Evolutionary conservation across 108 stramenopile species (phyloP).

Genomic region (Bacterosira constricta): DNA sequence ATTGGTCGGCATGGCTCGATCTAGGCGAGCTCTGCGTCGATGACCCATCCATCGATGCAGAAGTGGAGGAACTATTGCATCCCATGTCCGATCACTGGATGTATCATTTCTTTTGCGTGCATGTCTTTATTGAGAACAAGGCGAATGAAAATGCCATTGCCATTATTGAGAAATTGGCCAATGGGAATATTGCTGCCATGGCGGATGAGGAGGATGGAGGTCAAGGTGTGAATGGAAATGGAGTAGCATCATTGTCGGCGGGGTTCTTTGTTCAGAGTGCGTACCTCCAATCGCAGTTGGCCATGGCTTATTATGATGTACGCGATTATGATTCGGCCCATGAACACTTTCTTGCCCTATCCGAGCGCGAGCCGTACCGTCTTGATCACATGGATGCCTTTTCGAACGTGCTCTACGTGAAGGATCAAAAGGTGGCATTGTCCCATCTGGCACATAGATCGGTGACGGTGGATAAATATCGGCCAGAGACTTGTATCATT

Average conservation of each 20-base stretch:
- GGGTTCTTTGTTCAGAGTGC: conserved; percentile 74
- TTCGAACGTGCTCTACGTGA: conserved; percentile 95
- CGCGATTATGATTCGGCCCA: conserved; percentile 91
- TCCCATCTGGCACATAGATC: conserved; percentile 90
- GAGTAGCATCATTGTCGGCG: not conserved
- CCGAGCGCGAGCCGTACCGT: conserved; percentile 80
- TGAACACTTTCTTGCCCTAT: conserved; percentile 76
- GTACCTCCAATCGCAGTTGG: conserved; percentile 77
- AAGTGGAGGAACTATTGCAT: conserved; percentile 61
- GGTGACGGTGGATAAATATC: conserved; percentile 88
- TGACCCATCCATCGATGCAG: conserved; percentile 62
- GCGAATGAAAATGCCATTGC: conserved; percentile 79
- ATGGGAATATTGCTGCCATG: conserved; percentile 36
- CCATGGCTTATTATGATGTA: conserved; percentile 88
- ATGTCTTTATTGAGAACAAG: conserved; percentile 89
- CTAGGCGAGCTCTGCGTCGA: conserved; percentile 72
- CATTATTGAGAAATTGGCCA: conserved; percentile 66
- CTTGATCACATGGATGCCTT: conserved; percentile 94
- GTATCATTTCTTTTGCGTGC: conserved; percentile 90
- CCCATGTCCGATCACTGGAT: conserved; percentile 71
- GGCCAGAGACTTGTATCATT: conserved; percentile 96
- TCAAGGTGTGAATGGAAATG: too few relatives aligned
- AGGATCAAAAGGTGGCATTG: conserved; percentile 83
- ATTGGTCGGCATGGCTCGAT: conserved; percentile 98
- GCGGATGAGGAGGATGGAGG: conserved; percentile 11